phyloP scores from a whole-genome alignment of 2,329 filamentous ascomycete genomes.

The Penicillium corylophilum region DNA sequence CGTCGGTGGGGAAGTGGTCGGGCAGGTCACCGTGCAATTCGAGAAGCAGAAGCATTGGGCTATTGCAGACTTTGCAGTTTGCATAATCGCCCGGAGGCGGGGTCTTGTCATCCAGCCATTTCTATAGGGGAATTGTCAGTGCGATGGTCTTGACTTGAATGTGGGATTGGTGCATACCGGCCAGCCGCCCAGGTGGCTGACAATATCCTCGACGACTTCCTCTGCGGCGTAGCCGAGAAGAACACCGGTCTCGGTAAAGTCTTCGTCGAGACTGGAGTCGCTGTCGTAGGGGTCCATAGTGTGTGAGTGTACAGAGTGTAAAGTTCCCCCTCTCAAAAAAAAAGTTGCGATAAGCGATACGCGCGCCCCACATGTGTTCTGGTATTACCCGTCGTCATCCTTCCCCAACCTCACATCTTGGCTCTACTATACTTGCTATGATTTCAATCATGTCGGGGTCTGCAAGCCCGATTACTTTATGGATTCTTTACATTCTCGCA shows the following conservation, averaged over 20 bases:
- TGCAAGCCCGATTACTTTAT: background rate
- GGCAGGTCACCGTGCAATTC: conserved; percentile 91
- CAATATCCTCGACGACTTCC: conserved; percentile 74
- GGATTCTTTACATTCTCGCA: conserved; percentile 12
- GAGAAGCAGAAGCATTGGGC: conserved; percentile 77
- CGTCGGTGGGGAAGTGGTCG: conserved; percentile 80
- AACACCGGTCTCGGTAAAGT: conserved; percentile 68
- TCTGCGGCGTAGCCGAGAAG: conserved; percentile 85
- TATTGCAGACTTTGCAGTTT: conserved; percentile 83
- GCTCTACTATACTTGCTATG: background rate
- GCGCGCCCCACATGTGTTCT: conserved; percentile 10
- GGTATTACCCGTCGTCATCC: conserved; percentile 10
- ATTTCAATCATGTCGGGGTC: conserved; percentile 1
- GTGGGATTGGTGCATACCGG: conserved; percentile 62
- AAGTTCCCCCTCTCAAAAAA: conserved; percentile 22
- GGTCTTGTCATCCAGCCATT: conserved; percentile 74
- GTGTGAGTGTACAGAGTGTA: conserved; percentile 8
- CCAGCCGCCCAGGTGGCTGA: conserved; percentile 83
- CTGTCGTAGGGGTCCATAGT: conserved; percentile 79
- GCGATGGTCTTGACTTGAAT: background rate
- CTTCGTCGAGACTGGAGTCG: conserved; percentile 68
- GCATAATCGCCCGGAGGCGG: conserved; percentile 74
- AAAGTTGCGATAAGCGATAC: conserved; percentile 28
- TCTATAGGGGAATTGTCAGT: conserved; percentile 50
- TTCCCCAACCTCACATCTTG: conserved; percentile 7